Percentiles rank a stretch among this genome's conserved stretches.
These are phyloP conservation scores for Scedosporium minutisporum DNA, from an alignment of 2,329 filamentous ascomycete genomes.

Conservation along the genomic window DNA sequence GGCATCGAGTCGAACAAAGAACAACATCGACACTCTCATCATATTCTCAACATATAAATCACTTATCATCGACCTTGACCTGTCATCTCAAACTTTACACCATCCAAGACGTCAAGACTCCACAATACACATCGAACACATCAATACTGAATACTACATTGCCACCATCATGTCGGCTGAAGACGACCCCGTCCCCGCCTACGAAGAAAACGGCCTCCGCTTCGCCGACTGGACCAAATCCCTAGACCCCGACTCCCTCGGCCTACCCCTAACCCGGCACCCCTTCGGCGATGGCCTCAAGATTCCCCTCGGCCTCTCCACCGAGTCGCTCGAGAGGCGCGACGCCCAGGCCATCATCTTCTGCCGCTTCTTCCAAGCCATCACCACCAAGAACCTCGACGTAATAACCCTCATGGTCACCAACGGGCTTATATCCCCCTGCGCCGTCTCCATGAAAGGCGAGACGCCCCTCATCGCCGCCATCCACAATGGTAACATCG, in stretches of 20 bases:
- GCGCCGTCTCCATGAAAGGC: slow-evolving; percentile 18
- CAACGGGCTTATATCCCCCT: slow-evolving; percentile 27
- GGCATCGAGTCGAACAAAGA: no score
- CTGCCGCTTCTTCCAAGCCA: slow-evolving; percentile 19
- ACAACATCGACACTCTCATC: no score
- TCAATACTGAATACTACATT: no score
- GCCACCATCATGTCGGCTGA: neutral
- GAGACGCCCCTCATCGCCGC: slow-evolving; percentile 27
- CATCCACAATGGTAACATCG: slow-evolving; percentile 17
- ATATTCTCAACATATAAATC: no score
- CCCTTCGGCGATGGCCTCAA: neutral
- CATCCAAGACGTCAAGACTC: neutral
- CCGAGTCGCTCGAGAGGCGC: neutral
- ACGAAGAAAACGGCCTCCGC: neutral
- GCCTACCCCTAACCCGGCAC: neutral
- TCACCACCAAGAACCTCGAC: slow-evolving; percentile 17
- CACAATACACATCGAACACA: neutral
- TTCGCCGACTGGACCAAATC: neutral
- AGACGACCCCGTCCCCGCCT: neutral
- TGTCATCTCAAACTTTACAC: neutral
- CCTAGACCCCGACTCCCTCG: neutral
- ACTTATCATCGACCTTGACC: neutral
- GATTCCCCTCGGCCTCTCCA: neutral
- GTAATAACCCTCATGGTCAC: slow-evolving; percentile 20
- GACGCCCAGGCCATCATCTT: slow-evolving; percentile 14